phyloP scores from a whole-genome alignment of 2,329 filamentous ascomycete species.

The Chaetomium sp. region DNA sequence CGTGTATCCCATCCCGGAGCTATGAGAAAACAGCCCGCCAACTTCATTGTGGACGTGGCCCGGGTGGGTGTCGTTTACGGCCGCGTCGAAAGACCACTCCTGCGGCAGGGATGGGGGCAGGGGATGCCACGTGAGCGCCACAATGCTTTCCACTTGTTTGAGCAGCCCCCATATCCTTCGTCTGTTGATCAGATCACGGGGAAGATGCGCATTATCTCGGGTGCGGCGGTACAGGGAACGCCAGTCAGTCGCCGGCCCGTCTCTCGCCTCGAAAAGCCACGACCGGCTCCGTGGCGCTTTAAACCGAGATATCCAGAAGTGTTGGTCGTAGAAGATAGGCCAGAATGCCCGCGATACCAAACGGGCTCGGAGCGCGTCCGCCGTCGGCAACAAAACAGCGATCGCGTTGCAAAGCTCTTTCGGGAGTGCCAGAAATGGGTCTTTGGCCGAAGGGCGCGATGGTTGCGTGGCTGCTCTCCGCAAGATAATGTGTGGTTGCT shows the following conservation, averaged over 20 bases:
- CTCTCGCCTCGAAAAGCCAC: background rate
- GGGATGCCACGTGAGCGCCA: background rate
- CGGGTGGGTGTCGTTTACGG: background rate
- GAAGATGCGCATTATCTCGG: background rate
- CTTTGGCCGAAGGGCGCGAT: background rate
- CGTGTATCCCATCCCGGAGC: background rate
- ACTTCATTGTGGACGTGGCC: background rate
- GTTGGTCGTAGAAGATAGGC: background rate
- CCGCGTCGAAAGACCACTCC: background rate
- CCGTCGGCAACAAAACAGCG: background rate
- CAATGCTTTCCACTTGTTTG: background rate
- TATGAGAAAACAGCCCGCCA: background rate
- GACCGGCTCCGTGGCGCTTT: background rate
- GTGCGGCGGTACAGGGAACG: background rate
- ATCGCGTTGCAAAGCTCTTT: background rate
- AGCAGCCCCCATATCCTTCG: background rate
- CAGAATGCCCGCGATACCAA: background rate
- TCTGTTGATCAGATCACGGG: background rate
- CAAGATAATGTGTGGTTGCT: background rate
- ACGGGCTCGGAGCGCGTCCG: background rate
- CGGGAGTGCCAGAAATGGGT: background rate
- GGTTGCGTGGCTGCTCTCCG: background rate
- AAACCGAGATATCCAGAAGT: constrained; percentile 3
- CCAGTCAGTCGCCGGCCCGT: background rate
- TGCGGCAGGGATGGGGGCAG: background rate